Percentiles rank a stretch among this genome's conserved stretches.
Evolutionary conservation across 352 stramenopile species (phyloP).

Genomic region (Pythium brachiatum): DNA sequence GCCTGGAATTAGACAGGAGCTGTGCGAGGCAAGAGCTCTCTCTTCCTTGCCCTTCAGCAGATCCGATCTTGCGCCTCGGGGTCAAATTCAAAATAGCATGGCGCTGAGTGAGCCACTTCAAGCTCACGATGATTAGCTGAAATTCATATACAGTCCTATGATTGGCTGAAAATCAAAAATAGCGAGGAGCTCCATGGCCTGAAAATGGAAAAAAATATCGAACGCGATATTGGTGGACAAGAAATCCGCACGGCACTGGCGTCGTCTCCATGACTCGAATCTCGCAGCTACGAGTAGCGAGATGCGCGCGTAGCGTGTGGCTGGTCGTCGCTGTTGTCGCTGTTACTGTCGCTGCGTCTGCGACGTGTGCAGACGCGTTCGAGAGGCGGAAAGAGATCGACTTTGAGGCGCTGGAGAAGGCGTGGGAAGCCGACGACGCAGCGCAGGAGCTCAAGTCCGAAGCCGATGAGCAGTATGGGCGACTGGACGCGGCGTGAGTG

Average conservation of each 20-base stretch:
- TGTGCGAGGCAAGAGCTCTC: neutral
- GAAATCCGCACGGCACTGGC: neutral
- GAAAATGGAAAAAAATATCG: constrained; percentile 7
- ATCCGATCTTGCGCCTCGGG: neutral
- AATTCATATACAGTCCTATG: neutral
- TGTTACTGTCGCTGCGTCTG: neutral
- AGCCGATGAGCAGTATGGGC: constrained; percentile 52
- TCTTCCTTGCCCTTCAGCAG: neutral
- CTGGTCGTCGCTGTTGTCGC: neutral
- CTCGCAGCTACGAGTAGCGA: neutral
- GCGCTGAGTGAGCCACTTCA: neutral
- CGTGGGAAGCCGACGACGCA: constrained; percentile 57
- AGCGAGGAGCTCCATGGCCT: neutral
- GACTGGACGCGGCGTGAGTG: constrained; percentile 38
- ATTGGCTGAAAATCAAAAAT: constrained; percentile 13
- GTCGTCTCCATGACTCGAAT: neutral
- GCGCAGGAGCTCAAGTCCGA: constrained; percentile 40
- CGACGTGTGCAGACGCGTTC: neutral
- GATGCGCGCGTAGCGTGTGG: neutral
- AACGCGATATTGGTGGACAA: neutral
- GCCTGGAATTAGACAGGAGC: constrained; percentile 8
- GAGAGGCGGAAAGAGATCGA: constrained; percentile 38
- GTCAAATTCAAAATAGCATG: constrained; percentile 1
- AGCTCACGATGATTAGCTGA: neutral
- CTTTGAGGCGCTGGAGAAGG: constrained; percentile 60